Evolutionary conservation across 1,284 basidiomycete species (phyloP).

Genomic region (Ganoderma resinaceum): DNA sequence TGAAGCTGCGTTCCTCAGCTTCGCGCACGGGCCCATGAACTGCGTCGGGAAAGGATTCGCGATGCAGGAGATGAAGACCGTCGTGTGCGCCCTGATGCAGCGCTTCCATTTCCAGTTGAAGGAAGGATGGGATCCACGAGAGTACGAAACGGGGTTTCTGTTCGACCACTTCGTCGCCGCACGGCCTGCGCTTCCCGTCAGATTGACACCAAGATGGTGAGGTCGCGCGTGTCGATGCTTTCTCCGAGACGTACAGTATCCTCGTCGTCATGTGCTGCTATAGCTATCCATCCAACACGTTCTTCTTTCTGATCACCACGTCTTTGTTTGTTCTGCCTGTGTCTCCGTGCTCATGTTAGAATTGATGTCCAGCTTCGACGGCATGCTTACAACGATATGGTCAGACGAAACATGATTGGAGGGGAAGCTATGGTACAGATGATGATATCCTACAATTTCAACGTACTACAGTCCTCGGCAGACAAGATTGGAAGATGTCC

Average conservation of each 20-base stretch:
- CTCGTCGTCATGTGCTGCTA: no score
- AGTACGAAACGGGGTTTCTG: background rate
- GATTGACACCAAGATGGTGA: background rate
- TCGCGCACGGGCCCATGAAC: slow-evolving; percentile 39
- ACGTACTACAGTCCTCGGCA: background rate
- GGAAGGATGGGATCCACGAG: slow-evolving; percentile 19
- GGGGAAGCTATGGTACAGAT: background rate
- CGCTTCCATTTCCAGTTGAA: slow-evolving; percentile 35
- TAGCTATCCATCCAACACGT: no score
- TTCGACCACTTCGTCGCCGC: background rate
- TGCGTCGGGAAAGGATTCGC: slow-evolving; percentile 44
- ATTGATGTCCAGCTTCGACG: background rate
- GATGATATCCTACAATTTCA: background rate
- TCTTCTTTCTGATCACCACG: no score
- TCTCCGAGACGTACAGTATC: background rate
- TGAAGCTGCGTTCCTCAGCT: slow-evolving; percentile 38
- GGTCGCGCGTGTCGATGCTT: background rate
- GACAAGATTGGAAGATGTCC: background rate
- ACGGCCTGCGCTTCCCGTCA: slow-evolving; percentile 2
- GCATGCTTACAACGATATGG: no score
- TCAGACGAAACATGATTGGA: background rate
- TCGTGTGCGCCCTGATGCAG: slow-evolving; percentile 36
- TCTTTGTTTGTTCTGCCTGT: no score
- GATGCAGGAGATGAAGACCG: slow-evolving; percentile 34
- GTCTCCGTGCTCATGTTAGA: background rate